phyloP scores from a whole-genome alignment of 495 filamentous ascomycete species.

The Umbilicaria muhlenbergii region DNA sequence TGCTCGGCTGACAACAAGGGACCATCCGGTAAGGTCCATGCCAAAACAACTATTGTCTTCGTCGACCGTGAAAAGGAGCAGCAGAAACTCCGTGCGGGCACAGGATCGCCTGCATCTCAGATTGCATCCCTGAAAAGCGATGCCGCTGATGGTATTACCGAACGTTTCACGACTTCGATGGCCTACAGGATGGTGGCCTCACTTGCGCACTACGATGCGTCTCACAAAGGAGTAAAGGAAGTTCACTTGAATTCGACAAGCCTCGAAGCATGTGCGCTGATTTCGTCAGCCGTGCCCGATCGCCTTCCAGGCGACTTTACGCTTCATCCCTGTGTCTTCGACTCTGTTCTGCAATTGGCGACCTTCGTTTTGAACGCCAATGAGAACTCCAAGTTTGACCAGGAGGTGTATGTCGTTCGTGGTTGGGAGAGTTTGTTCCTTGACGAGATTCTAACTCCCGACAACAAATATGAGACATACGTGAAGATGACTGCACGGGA shows the following conservation, averaged over 20 bases:
- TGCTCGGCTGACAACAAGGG: not conserved
- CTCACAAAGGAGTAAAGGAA: slow-evolving; percentile 5
- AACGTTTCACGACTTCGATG: slow-evolving; percentile 6
- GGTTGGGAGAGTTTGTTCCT: slow-evolving; percentile 3
- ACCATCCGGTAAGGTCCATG: slow-evolving; percentile 1
- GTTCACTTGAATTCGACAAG: not conserved
- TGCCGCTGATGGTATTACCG: slow-evolving; percentile 1
- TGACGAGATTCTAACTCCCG: not conserved
- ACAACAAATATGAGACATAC: slow-evolving; percentile 3
- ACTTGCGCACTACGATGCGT: slow-evolving; percentile 3
- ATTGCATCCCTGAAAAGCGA: not conserved
- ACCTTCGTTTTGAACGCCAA: slow-evolving; percentile 4
- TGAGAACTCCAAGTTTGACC: slow-evolving; percentile 2
- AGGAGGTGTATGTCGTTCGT: slow-evolving; percentile 5
- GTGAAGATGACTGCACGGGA: slow-evolving; percentile 6
- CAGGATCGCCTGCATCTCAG: not conserved
- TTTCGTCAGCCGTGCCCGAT: not conserved
- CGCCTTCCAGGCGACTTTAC: slow-evolving; percentile 2
- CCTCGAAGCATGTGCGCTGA: slow-evolving; percentile 1
- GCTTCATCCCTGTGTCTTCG: slow-evolving; percentile 2
- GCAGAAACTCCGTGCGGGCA: not conserved
- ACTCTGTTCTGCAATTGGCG: slow-evolving; percentile 1
- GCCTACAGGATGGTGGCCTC: slow-evolving; percentile 7
- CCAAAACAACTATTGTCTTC: slow-evolving; percentile 1
- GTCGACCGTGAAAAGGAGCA: slow-evolving; percentile 1